Evolutionary conservation across 169 alveolate genomes (phyloP), one percentile per base, ranked within the genome.

Genomic region (Theileria annulata): DNA sequence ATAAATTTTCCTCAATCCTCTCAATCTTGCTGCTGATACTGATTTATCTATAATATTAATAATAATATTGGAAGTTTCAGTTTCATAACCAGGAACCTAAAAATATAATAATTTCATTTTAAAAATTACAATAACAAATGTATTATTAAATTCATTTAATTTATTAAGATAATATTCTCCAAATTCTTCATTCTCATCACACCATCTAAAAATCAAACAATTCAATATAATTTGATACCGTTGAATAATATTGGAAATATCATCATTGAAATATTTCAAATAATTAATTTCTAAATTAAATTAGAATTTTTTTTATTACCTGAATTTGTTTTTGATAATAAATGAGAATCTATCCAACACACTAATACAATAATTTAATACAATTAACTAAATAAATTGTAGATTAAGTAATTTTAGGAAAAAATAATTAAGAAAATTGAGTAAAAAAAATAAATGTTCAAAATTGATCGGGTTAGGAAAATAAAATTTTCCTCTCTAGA

Each of bases 51-150:
- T 79, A 9, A 71, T 62, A 27, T 77, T 33, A n/a, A 78, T 75
- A 19, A 82, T 71, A 6, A 66, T 82, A 48, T 78, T 75, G n/a
- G 84, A 33, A 13, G 75, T 42, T 59, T 82, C 88, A 17, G 66
- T 21, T 47, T 82, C 88, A 19, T 82, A 82, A 0, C 88, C 88
- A 8, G 88, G 88, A 8, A 82, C 87, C 87, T 80, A 62, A 5
- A 70, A 17, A 12, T 19, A 21, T 9, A n/a, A n/a, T 49, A 31
- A 25, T 35, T 35, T 35, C 13, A 10, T 3, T 3, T 19, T 5
- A 56, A 10, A 56, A 60, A 62, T 15, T 72, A 80, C 88, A 74
- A 82, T 21, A 2, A 82, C 88, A 54, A 82, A 82, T 23, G 79
- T 82, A 58, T 12, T 64, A 30, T 69, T 75, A 75, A 75, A 30